Percentiles rank a stretch among this genome's conserved stretches.
These are phyloP conservation scores for Tinospora cordifolia DNA, from an alignment of 164 flowering plant species.

Conservation along the genomic window DNA sequence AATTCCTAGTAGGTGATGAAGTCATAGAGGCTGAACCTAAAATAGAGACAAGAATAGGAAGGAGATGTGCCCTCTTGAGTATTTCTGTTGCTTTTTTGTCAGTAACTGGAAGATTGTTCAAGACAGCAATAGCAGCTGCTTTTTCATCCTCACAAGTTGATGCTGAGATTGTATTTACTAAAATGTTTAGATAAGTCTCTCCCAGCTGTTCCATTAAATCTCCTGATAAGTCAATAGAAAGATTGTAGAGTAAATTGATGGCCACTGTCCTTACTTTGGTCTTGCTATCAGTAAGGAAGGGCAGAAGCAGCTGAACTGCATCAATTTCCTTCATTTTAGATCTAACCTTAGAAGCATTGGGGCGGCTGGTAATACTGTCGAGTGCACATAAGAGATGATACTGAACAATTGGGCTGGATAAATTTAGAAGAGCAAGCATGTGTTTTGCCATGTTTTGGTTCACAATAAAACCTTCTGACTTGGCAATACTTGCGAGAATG, in stretches of 20 bases:
- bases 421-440: constrained; percentile 69
- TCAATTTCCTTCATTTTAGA: constrained; percentile 62
- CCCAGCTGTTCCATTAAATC: constrained; percentile 50
- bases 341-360: constrained; percentile 51
- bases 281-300: constrained; percentile 46
- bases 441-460: constrained; percentile 59
- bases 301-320: constrained; percentile 61
- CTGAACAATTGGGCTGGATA: constrained; percentile 60
- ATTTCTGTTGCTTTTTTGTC: constrained; percentile 54
- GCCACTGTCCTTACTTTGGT: constrained; percentile 39
- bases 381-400: constrained; percentile 60
- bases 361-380: constrained; percentile 49
- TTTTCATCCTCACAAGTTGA: constrained; percentile 47
- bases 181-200: constrained; percentile 29
- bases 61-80: constrained; percentile 40
- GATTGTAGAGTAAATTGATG: constrained; percentile 45
- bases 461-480: constrained; percentile 56
- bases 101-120: constrained; percentile 52
- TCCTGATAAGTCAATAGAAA: constrained; percentile 44
- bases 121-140: constrained; percentile 59
- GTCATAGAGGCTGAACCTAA: constrained; percentile 19
- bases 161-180: constrained; percentile 37
- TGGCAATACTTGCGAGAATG: constrained; percentile 68
- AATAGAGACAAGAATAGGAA: constrained; percentile 44
- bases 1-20: constrained; percentile 15